phyloP scores from a whole-genome alignment of 768 basidiomycete genomes.

The Mycena amicta region DNA sequence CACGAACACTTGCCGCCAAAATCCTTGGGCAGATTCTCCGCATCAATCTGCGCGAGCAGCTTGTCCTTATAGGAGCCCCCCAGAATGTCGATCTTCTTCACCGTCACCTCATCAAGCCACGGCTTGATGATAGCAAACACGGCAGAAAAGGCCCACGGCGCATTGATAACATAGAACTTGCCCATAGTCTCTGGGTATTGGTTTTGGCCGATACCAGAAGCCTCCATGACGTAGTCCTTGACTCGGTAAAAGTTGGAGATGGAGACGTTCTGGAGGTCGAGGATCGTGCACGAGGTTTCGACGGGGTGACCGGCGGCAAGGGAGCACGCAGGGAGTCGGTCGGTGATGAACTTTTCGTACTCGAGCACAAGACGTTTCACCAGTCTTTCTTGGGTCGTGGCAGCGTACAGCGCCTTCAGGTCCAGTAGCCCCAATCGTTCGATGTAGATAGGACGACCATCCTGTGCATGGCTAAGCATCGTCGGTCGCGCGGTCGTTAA shows the following conservation, averaged over 20 bases:
- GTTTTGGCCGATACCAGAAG: conserved; percentile 82
- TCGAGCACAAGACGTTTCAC: conserved; percentile 87
- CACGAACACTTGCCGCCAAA: conserved; percentile 86
- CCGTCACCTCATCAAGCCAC: conserved; percentile 95
- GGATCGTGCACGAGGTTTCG: conserved; percentile 97
- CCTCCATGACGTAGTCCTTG: conserved; percentile 84
- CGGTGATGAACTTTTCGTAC: conserved; percentile 85
- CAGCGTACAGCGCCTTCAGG: conserved; percentile 75
- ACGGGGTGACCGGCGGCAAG: conserved; percentile 77
- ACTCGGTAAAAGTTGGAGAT: conserved; percentile 85
- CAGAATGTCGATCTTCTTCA: conserved; percentile 90
- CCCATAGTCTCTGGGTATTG: conserved; percentile 95
- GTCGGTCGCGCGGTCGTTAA: not conserved
- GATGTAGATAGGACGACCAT: conserved; percentile 94
- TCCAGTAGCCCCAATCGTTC: conserved; percentile 91
- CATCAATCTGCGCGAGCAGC: conserved; percentile 80
- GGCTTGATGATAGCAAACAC: conserved; percentile 90
- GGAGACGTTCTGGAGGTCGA: conserved; percentile 78
- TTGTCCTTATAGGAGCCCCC: conserved; percentile 74
- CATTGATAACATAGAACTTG: conserved; percentile 98
- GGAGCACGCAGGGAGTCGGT: conserved; percentile 83
- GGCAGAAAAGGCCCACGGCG: conserved; percentile 87
- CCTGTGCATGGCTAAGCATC: conserved; percentile 44
- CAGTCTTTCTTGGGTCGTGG: conserved; percentile 86
- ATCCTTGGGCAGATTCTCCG: conserved; percentile 81